Evolutionary conservation across 164 flowering plant species (phyloP), one percentile per base, ranked within the genome.

Genomic region (Nelumbo lutea): DNA sequence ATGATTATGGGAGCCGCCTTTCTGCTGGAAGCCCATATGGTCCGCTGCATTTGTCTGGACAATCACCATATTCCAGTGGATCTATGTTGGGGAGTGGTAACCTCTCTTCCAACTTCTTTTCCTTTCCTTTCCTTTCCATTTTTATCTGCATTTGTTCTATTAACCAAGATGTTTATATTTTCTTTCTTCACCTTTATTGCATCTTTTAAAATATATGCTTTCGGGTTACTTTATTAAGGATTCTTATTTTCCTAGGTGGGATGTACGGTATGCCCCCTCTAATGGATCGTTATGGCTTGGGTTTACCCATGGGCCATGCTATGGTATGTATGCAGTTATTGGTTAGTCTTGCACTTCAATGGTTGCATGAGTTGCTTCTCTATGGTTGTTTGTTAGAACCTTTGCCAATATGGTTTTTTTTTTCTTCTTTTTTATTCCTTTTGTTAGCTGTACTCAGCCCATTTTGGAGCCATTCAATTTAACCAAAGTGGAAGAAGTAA

Each of bases 1-100:
- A 89, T 70, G 90, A 90, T 61, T 92, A 89, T 70, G 86, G 83
- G 38, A 82, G 65, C 73, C 94, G 99, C 14, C 71, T 88, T 70
- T 80, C 97, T 77, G 83, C 87, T 27, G 95, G 96, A 45, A 90
- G 91, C 79, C 99, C 97, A 51, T 95, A 83, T 65, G 81, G 95
- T 62, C 88, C 92, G 10, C 64, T 96, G 69, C 96, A 83, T 77
- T 66, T 92, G 73, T 79, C 95, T 68, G 92, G 82, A 45, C 94
- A 96, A 64, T 61, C 91, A 61, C 97, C 97, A 27, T 92, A 90
- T 75, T 70, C 95, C 11, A 62, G 88, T 72, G 96, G 93, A 79
- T 83, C 97, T n/a, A 80, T 89, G 80, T 74, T 89, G 78, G 90
- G 96, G 68, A 81, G 84, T 85, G 91, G 96, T 88, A 72, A 53